Evolutionary conservation across 2,329 filamentous ascomycete genomes (phyloP), one percentile per base, ranked within the genome.

Genomic region (Fusarium keratoplasticum): DNA sequence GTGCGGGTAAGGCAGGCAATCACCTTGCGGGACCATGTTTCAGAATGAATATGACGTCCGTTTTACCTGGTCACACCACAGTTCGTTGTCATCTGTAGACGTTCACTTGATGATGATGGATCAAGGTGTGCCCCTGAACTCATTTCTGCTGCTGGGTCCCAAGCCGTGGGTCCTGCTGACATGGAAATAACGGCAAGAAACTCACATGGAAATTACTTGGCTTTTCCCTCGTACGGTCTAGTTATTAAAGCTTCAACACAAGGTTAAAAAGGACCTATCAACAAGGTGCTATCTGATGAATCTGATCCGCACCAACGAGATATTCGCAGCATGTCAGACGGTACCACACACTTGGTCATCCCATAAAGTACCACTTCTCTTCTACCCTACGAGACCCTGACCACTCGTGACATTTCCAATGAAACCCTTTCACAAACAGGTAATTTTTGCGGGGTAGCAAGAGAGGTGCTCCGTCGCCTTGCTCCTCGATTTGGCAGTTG

Each of bases 231-330:
- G n/a, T 47, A 61, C 11, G 10, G 22, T n/a, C 20, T 61, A 36
- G 13, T 18, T 11, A 50, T 50, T 50, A 27, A 50, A 50, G 16
- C 42, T 52, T 62, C 7, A 54, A 31, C 29, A 25, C 18, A 40
- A 54, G 60, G 42, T 29, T 38, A 52, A 62, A 62, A 36, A 10
- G 14, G 22, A 52, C 35, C 13, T 35, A 44, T 38, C 33, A 31
- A 18, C 47, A 55, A 27, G 44, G 60, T 38, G 4, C 36, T 25
- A 54, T 36, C 59, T 35, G 27, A 25, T 47, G 42, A 18, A 62
- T 38, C 20, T 36, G 44, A 62, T 47, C 25, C 59, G 59, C 59
- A 47, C 59, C 59, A 61, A 61, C 59, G 38, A 44, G 38, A 61
- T 31, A 29, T 44, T 38, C 10, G 33, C 16, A 20, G 5, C 1